phyloP scores from a whole-genome alignment of 1,139 yeast species.

The Taiozyma sp. region DNA sequence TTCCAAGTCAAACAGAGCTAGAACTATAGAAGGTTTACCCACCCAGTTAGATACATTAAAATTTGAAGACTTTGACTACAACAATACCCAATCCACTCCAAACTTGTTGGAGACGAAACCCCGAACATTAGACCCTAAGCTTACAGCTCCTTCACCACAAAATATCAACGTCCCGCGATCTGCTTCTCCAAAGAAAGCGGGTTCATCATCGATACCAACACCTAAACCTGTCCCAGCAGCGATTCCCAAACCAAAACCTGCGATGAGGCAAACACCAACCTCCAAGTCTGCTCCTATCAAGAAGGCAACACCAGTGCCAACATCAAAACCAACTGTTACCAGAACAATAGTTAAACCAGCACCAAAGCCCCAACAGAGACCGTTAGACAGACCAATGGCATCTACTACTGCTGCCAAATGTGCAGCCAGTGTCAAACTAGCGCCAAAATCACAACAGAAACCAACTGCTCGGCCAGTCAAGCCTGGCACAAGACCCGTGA shows the following conservation, averaged over 20 bases:
- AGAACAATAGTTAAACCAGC: conserved; percentile 10
- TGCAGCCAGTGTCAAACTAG: neutral
- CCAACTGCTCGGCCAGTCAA: neutral
- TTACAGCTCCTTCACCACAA: neutral
- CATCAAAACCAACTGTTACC: conserved; percentile 7
- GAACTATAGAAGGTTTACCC: neutral
- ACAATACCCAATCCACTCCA: neutral
- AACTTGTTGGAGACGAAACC: neutral
- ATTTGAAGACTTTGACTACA: neutral
- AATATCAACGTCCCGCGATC: neutral
- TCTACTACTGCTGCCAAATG: conserved; percentile 2
- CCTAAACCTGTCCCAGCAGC: conserved; percentile 12
- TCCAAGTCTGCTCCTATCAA: conserved; percentile 5
- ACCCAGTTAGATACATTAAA: neutral
- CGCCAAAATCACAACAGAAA: neutral
- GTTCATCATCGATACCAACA: neutral
- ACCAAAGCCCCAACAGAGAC: conserved; percentile 1
- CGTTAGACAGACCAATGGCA: neutral
- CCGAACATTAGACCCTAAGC: neutral
- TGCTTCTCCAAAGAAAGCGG: conserved; percentile 3
- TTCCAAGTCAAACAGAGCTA: conserved; percentile 14
- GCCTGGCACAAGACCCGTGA: neutral
- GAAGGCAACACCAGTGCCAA: conserved; percentile 7
- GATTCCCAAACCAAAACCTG: neutral
- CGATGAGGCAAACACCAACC: conserved; percentile 1